These are phyloP conservation scores for Eucalyptus regnans DNA, from an alignment of 345 rosid species.

Conservation along the genomic window DNA sequence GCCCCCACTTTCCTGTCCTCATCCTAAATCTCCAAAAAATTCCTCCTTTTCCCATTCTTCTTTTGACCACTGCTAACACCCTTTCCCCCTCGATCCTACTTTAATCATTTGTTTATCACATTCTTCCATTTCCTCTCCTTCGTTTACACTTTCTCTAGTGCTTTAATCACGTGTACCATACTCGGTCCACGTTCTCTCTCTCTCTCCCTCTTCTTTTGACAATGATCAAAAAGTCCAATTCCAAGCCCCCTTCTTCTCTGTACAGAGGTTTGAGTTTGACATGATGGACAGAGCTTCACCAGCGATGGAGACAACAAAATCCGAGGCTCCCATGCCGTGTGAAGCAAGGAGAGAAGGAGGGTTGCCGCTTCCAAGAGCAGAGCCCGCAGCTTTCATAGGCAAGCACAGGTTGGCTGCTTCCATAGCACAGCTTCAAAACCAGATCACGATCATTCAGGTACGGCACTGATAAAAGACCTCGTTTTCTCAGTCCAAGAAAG, in stretches of 20 bases:
- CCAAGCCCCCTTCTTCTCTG: not conserved
- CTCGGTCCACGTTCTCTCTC: not conserved
- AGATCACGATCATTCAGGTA: constrained; percentile 24
- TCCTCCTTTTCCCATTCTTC: not conserved
- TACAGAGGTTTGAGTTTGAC: not conserved
- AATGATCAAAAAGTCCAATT: not conserved
- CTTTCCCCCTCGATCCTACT: not conserved
- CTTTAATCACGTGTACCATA: not conserved
- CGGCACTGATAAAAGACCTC: not conserved
- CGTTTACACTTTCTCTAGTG: not conserved
- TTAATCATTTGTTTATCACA: not conserved
- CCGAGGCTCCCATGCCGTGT: not conserved
- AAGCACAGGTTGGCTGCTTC: constrained; percentile 30
- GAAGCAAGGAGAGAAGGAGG: not conserved
- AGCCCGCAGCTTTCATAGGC: constrained; percentile 2
- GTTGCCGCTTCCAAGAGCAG: not conserved
- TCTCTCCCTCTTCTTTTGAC: not conserved
- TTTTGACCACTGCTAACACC: not conserved
- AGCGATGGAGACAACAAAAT: not conserved
- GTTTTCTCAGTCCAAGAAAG: not conserved
- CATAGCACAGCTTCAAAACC: constrained; percentile 14
- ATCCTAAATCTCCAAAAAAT: not conserved
- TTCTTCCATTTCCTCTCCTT: not conserved
- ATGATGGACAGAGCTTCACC: not conserved
- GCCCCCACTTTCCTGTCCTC: not conserved